phyloP scores from a whole-genome alignment of 129 eudicot species.

The Centrapalus pauciflorus region DNA sequence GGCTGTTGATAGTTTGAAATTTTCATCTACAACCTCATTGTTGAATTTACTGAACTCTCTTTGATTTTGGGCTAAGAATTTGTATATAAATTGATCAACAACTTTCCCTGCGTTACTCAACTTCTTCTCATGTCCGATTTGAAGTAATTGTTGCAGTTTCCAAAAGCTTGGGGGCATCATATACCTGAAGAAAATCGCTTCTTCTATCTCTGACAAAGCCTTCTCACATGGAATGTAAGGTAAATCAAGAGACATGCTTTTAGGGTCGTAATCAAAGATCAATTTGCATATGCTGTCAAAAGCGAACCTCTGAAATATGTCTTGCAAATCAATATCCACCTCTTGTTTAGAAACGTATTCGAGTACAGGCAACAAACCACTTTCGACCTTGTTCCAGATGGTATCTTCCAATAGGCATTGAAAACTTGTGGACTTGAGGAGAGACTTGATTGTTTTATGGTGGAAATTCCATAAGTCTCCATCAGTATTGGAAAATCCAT shows the following conservation, averaged over 20 bases:
- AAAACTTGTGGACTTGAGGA: background rate
- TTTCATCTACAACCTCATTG: too few relatives aligned
- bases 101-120: constrained; percentile 11
- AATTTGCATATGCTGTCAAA: constrained; percentile 29
- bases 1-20: constrained; percentile 11
- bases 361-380: constrained; percentile 29
- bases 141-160: constrained; percentile 31
- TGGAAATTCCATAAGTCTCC: constrained; percentile 28
- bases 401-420: background rate
- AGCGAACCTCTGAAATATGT: constrained; percentile 30
- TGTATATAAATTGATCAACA: constrained; percentile 7
- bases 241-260: constrained; percentile 18
- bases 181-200: constrained; percentile 23
- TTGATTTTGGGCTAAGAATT: constrained; percentile 7
- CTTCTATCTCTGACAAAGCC: constrained; percentile 27
- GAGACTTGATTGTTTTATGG: constrained; percentile 11
- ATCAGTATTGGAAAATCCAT: constrained; percentile 26
- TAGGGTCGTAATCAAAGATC: constrained; percentile 26
- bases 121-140: constrained; percentile 35
- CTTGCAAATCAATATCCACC: constrained; percentile 40
- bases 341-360: constrained; percentile 11
- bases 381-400: constrained; percentile 7
- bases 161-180: constrained; percentile 30
- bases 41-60: background rate
- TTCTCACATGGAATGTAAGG: constrained; percentile 12